Evolutionary conservation across 495 filamentous ascomycete species (phyloP), one percentile per base, ranked within the genome.

Genomic region (Aspergillus indologenus): DNA sequence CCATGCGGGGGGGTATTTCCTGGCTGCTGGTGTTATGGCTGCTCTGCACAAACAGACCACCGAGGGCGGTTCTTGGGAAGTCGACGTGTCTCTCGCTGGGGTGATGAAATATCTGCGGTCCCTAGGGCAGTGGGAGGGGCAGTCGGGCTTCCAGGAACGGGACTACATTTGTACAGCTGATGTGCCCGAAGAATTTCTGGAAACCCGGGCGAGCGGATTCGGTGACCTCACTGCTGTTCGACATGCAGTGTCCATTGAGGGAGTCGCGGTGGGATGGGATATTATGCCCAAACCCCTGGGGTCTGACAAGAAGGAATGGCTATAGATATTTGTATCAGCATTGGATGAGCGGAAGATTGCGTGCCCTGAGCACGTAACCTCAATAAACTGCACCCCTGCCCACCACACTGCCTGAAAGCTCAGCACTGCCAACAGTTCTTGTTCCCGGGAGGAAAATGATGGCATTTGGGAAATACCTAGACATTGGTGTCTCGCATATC

Each of bases 1-100:
- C 65, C 87, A 90, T 67, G 81, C 84, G 12, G 85, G 85, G 5
- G 86, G 75, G 1, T 78, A 75, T 56, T 76, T 85, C 57, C 83
- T 84, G 11, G 76, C 78, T 7, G 69, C 82, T 31, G 80, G 81
- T 19, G 79, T 83, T 9, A 72, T 85, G 59, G 70, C 76, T 5
- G 84, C 81, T 8, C 67, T 87, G 19, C 80, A 76, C 51, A 73
- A 75, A 23, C 79, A 83, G 34, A 80, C 80, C 1, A 81, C 71
- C 5, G 62, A 79, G 50, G 83, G 83, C 14, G 84, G 83, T 2
- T 81, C 79, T 8, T 86, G 81, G 80, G 65, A 80, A 57, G 83
- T 83, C 42, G 72, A 79, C 55, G 81, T 84, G 5, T 72, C 70
- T 14, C 61, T 78, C 12, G 73, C 71, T 8, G 65, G 63, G 0